Base-by-base conservation (phyloP, 1,139 yeast genomes). In the Kodamaea arcana region DNA sequence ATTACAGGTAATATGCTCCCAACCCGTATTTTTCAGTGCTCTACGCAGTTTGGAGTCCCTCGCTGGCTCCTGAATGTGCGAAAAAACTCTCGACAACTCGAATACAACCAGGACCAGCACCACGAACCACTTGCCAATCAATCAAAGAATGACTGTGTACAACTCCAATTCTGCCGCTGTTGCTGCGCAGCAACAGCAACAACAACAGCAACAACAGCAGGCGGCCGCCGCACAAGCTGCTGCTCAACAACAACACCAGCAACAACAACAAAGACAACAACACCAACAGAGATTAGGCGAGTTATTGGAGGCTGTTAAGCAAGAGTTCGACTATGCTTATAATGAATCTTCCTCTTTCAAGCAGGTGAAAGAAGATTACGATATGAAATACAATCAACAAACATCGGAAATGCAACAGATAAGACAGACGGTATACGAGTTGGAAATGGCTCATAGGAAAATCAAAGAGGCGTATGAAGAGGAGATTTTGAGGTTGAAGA, bases 391-490 rank as follows among this genome's bases (percentile, higher is more conserved):
- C 56, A 82, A 79, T 56, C 96, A 88, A 62, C 97, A 92, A 61
- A 83, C 88, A 36, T 87, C 86, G 35, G 98, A 92, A 60, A 83
- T 92, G 80, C 94, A 88, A 56, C 95, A 86, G 58, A 90, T 92
- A 46, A 77, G 97, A 52, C 94, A 87, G 55, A 86, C 95, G 13
- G 95, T 92, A 32, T 88, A 83, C 55, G 97, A 92, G 58, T 74
- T 92, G 51, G 97, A 92, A 58, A 77, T 83, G 76, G 94, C 95
- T 31, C 97, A 92, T 64, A 74, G 95, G 49, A 86, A 87, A 58
- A 86, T 92, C 75, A 90, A 90, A 65, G 97, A 90, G 52, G 90
- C 94, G 32, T 92, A 92, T 60, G 97, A 90, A 59, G 95, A 86
- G 52, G 97, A 92, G 60, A 85, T 92, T 43, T 70, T 79, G 56